Percentiles rank a stretch among this genome's conserved stretches.
Conservation (phyloP, 768 basidiomycete genomes). For the Serendipita indica region DNA sequence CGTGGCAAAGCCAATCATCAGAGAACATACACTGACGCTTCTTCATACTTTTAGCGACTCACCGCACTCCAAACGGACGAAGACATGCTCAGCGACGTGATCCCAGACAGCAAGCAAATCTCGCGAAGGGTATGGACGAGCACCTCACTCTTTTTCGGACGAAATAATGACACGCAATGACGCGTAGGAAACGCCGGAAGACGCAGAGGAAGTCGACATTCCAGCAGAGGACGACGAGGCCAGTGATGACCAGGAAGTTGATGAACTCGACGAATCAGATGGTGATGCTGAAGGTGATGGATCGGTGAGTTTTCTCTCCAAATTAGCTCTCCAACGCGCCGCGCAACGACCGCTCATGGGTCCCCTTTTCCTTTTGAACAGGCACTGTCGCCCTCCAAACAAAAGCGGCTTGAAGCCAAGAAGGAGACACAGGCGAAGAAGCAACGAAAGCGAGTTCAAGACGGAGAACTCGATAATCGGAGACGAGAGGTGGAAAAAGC, state of each 20-base stretch:
- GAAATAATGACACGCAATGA: not conserved
- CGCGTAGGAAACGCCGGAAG: conserved; percentile 26
- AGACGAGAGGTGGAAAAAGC: conserved; percentile 79
- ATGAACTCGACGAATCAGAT: conserved; percentile 47
- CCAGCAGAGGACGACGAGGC: conserved; percentile 38
- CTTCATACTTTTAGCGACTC: not conserved
- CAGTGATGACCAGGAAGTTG: conserved; percentile 37
- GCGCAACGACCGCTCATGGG: not conserved
- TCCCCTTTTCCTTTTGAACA: not conserved
- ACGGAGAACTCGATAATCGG: conserved; percentile 52
- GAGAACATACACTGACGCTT: no score
- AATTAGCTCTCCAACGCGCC: not conserved
- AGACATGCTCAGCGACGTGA: conserved; percentile 79
- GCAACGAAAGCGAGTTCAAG: conserved; percentile 49
- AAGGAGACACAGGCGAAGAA: conserved; percentile 31
- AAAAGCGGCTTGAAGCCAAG: conserved; percentile 22
- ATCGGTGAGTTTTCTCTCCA: not conserved
- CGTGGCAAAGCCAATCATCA: not conserved
- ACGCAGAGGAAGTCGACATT: conserved; percentile 51
- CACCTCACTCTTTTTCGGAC: not conserved
- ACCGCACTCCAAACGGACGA: conserved; percentile 33
- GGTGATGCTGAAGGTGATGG: conserved; percentile 26
- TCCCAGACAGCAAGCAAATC: conserved; percentile 72
- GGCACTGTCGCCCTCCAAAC: conserved; percentile 17
- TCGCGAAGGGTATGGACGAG: conserved; percentile 55